Evolutionary conservation across 106 monocot genomes (phyloP).

Genomic region (Phalaenopsis aphrodite): DNA sequence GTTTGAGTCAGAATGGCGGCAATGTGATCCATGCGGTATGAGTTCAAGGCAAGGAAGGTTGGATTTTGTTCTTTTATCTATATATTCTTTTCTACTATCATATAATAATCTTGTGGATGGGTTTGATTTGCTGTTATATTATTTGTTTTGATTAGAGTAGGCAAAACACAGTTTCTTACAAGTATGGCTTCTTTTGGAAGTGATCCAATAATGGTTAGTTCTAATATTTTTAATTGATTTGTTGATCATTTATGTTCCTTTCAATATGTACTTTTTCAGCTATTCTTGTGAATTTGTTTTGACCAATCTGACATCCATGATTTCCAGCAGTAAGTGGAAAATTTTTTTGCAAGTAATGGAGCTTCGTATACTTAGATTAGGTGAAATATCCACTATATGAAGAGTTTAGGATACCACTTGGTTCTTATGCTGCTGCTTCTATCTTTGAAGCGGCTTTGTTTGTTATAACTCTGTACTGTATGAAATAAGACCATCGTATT

Average conservation of each 20-base stretch:
- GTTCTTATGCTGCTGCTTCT: too few relatives aligned
- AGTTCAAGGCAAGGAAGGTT: neutral
- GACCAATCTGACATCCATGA: too few relatives aligned
- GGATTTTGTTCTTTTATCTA: neutral
- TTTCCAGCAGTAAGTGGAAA: too few relatives aligned
- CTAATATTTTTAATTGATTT: neutral
- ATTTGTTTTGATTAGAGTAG: too few relatives aligned
- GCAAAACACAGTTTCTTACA: neutral
- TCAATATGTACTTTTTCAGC: neutral
- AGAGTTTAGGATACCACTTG: too few relatives aligned
- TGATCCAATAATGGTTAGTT: too few relatives aligned
- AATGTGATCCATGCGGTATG: slow-evolving; percentile 56
- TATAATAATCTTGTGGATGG: neutral
- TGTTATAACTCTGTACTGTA: too few relatives aligned
- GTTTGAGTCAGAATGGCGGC: slow-evolving; percentile 27
- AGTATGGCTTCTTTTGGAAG: neutral
- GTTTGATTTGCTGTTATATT: neutral
- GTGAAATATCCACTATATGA: too few relatives aligned
- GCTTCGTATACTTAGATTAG: too few relatives aligned
- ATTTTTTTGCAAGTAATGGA: too few relatives aligned
- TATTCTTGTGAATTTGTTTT: neutral
- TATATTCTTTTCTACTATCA: neutral
- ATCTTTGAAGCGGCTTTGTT: too few relatives aligned
- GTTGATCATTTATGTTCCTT: neutral
- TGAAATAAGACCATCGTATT: too few relatives aligned